Conservation (phyloP, 768 basidiomycete genomes). For the Lentinula detonsa region DNA sequence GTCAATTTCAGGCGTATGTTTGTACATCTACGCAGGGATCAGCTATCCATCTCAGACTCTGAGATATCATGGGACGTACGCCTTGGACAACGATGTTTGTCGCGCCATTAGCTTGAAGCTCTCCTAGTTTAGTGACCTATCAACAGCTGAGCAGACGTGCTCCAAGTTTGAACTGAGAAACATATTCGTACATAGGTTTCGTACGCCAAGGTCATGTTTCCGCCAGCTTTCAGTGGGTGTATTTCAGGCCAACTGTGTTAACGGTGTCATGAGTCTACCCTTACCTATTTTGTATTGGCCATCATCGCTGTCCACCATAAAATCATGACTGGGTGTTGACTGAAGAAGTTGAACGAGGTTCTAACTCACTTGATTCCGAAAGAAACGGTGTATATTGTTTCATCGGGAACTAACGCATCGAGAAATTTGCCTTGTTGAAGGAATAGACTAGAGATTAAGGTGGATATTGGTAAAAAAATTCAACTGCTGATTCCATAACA, state of each 20-base stretch:
- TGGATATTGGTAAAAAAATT: background rate
- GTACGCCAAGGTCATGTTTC: constrained; percentile 15
- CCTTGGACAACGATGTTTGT: constrained; percentile 25
- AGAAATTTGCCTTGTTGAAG: constrained; percentile 22
- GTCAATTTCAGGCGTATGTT: constrained; percentile 20
- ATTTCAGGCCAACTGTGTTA: background rate
- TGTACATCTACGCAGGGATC: constrained; percentile 20
- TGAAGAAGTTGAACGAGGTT: background rate
- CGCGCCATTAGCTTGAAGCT: constrained; percentile 23
- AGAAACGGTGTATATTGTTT: constrained; percentile 23
- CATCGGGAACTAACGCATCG: constrained; percentile 19
- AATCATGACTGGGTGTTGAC: background rate
- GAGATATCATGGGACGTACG: constrained; percentile 7
- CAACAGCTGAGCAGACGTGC: background rate
- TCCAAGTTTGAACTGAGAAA: no score
- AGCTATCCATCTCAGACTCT: background rate
- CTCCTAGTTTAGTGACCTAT: constrained; percentile 18
- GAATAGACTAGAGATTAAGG: constrained; percentile 13
- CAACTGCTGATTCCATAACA: no score
- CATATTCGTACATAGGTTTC: background rate
- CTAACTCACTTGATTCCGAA: constrained; percentile 26
- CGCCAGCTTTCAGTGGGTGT: constrained; percentile 14
- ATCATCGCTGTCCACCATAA: constrained; percentile 13
- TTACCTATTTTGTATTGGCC: constrained; percentile 21
- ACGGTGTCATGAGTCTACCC: background rate